A percentile compares a stretch with the other conserved stretches of the same genome.
These are phyloP conservation scores for Starmerella floricola DNA, from an alignment of 805 yeast genomes.

Conservation along the genomic window DNA sequence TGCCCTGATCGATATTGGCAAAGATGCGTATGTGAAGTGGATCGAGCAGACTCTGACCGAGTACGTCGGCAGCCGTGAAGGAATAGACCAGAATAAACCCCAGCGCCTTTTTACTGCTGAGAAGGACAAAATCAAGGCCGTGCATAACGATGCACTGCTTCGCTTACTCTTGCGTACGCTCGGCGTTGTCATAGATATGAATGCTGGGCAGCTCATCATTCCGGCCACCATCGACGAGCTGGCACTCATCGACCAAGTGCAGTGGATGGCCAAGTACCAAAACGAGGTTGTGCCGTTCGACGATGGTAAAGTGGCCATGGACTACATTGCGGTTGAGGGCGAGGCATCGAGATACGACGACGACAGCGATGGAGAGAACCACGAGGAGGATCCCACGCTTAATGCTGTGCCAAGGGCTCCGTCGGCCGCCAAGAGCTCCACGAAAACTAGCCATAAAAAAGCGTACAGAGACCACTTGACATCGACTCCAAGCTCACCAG, in stretches of 20 bases:
- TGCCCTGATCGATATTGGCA: conserved; percentile 37
- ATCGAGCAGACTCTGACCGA: conserved; percentile 32
- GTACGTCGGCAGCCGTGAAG: conserved; percentile 22
- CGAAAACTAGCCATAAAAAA: too few relatives aligned
- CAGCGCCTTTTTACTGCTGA: conserved; percentile 22
- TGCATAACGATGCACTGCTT: conserved; percentile 39
- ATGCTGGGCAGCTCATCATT: conserved; percentile 34
- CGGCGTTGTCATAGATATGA: conserved; percentile 32
- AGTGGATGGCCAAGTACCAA: conserved; percentile 35
- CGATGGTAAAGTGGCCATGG: conserved; percentile 29
- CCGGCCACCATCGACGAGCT: conserved; percentile 28
- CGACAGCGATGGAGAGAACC: conserved; percentile 13
- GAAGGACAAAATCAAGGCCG: conserved; percentile 20
- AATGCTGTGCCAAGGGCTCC: too few relatives aligned
- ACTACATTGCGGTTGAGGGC: conserved; percentile 24
- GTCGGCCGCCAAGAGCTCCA: too few relatives aligned
- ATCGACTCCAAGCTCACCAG: too few relatives aligned
- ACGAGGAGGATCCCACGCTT: too few relatives aligned
- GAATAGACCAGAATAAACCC: background rate
- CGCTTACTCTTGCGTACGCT: conserved; percentile 37
- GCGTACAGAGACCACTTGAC: too few relatives aligned
- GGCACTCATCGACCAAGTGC: conserved; percentile 29
- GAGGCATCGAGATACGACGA: conserved; percentile 23
- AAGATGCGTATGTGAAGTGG: conserved; percentile 35
- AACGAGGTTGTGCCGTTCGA: conserved; percentile 30